Conservation (phyloP, 768 basidiomycete genomes). For the Rhizopogon vinicolor region DNA sequence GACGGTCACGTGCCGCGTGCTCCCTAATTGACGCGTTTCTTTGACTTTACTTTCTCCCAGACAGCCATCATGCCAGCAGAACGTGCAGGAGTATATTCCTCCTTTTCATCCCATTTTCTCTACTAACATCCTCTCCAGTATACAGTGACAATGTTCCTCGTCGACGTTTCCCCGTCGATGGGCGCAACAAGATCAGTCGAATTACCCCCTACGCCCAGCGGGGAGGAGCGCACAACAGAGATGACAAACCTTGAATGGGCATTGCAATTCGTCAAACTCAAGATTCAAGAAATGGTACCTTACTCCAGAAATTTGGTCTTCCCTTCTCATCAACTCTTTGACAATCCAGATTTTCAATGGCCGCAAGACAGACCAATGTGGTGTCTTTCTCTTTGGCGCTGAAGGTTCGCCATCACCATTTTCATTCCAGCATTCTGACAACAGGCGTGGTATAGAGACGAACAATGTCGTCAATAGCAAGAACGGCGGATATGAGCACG, state of each 20-base stretch:
- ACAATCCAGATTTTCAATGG: constrained; percentile 74
- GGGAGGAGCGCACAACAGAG: constrained; percentile 46
- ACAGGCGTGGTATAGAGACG: constrained; percentile 41
- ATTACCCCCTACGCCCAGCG: constrained; percentile 46
- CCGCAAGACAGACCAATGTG: constrained; percentile 91
- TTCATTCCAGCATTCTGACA: neutral
- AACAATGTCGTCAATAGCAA: constrained; percentile 57
- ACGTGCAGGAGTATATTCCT: constrained; percentile 64
- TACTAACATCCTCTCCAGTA: constrained; percentile 42
- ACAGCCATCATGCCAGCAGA: constrained; percentile 62
- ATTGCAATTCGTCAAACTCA: constrained; percentile 84
- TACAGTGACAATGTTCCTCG: constrained; percentile 83
- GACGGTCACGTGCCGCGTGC: neutral
- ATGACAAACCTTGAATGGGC: constrained; percentile 79
- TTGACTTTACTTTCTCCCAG: neutral
- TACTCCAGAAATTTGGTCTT: neutral
- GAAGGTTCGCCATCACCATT: constrained; percentile 44
- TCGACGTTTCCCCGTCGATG: constrained; percentile 90
- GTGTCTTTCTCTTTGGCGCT: constrained; percentile 85
- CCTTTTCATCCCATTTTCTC: neutral
- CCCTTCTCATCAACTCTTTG: neutral
- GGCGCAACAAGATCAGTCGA: constrained; percentile 54
- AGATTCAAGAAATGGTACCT: constrained; percentile 85
- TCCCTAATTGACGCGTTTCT: constrained; percentile 2
- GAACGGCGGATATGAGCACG: constrained; percentile 69